A percentile compares a stretch with the other conserved stretches of the same genome.
Conservation (phyloP, 768 basidiomycete species). For the Leccinum incarnatum region DNA sequence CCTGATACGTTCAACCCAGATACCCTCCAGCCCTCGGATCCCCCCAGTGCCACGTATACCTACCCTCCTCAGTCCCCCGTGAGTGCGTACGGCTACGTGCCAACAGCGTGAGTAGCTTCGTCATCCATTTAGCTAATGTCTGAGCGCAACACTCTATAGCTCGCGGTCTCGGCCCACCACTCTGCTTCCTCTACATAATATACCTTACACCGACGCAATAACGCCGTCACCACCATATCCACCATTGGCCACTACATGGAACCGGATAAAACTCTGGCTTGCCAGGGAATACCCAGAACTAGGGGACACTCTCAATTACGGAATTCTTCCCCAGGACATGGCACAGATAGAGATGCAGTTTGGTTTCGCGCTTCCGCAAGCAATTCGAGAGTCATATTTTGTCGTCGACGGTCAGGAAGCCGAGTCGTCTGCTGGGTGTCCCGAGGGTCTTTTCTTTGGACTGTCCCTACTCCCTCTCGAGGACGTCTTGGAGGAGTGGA, state of each 20-base stretch:
- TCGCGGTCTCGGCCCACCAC: constrained; percentile 49
- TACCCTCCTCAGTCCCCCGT: constrained; percentile 69
- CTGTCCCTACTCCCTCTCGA: constrained; percentile 89
- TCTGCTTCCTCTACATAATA: constrained; percentile 68
- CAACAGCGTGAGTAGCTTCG: constrained; percentile 46
- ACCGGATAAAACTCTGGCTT: constrained; percentile 80
- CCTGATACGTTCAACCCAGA: constrained; percentile 61
- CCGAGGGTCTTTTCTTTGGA: constrained; percentile 95
- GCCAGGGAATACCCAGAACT: constrained; percentile 88
- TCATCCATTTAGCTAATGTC: constrained; percentile 7
- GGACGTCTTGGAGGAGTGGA: constrained; percentile 92
- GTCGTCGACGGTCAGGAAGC: constrained; percentile 92
- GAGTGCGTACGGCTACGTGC: constrained; percentile 57
- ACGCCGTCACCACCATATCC: constrained; percentile 56
- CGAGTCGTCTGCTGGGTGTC: constrained; percentile 81
- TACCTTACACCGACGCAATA: constrained; percentile 40
- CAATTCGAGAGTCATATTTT: constrained; percentile 89
- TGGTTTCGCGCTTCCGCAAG: constrained; percentile 77
- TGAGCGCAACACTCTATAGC: constrained; percentile 18
- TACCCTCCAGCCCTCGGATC: constrained; percentile 48
- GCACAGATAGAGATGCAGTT: constrained; percentile 81
- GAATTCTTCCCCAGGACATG: constrained; percentile 77
- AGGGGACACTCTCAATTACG: constrained; percentile 92
- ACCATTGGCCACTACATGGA: constrained; percentile 79
- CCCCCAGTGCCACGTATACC: constrained; percentile 57